phyloP scores from a whole-genome alignment of 192 early-diverging fungal species.

The Dimargaris cristalligena region DNA sequence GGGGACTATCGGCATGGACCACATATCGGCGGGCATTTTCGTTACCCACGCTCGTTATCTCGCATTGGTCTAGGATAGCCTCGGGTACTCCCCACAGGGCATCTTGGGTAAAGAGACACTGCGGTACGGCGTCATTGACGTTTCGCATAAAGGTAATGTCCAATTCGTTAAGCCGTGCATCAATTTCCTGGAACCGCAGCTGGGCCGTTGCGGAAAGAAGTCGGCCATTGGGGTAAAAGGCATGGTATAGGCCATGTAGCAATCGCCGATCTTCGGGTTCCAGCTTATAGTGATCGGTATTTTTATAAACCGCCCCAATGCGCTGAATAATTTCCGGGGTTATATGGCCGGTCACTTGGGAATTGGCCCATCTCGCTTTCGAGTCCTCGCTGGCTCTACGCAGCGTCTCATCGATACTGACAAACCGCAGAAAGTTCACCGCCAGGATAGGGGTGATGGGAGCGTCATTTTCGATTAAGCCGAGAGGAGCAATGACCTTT shows the following conservation, averaged over 20 bases:
- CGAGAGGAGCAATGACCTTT: slow-evolving; percentile 25
- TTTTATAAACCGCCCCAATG: slow-evolving; percentile 32
- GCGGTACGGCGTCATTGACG: slow-evolving; percentile 45
- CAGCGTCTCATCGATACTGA: slow-evolving; percentile 35
- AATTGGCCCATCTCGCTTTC: slow-evolving; percentile 29
- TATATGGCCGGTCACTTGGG: slow-evolving; percentile 42
- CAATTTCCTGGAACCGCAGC: slow-evolving; percentile 36
- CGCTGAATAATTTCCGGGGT: slow-evolving; percentile 43
- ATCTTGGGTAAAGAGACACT: slow-evolving; percentile 26
- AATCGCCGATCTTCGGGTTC: slow-evolving; percentile 52
- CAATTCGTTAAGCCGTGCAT: slow-evolving; percentile 47
- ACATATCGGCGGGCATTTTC: slow-evolving; percentile 38
- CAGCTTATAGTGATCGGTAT: slow-evolving; percentile 17
- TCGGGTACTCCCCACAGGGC: slow-evolving; percentile 58
- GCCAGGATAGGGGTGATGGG: slow-evolving; percentile 17
- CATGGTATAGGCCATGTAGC: slow-evolving; percentile 43
- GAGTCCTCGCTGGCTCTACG: slow-evolving; percentile 48
- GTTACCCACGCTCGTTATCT: slow-evolving; percentile 37
- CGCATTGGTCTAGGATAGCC: slow-evolving; percentile 45
- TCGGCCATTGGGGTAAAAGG: slow-evolving; percentile 54
- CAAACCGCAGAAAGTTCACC: slow-evolving; percentile 23
- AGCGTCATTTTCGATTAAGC: slow-evolving; percentile 20
- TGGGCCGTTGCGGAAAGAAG: slow-evolving; percentile 40
- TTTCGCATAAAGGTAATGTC: slow-evolving; percentile 55
- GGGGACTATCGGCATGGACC: slow-evolving; percentile 59